Evolutionary conservation across 1,284 basidiomycete species (phyloP).

Genomic region (Termitomyces sp.): DNA sequence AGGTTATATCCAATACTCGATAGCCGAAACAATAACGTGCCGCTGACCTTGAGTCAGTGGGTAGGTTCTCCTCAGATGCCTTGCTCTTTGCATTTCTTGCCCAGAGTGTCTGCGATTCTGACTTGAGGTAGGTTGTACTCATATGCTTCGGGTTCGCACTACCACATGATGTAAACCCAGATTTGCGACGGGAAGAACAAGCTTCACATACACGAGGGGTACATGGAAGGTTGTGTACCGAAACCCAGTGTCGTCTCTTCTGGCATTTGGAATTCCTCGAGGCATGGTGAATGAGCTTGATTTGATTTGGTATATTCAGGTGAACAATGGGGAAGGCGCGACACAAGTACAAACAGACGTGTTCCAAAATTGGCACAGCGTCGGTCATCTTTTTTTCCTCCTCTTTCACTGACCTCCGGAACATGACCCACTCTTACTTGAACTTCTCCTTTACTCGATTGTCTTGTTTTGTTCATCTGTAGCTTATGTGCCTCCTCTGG

Average conservation of each 20-base stretch:
- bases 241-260: slow-evolving; percentile 74
- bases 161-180: slow-evolving; percentile 10
- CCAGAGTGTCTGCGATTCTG: slow-evolving; percentile 69
- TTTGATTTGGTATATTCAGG: too few species aligned
- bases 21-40: background rate
- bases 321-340: background rate
- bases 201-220: slow-evolving; percentile 56
- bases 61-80: slow-evolving; percentile 34
- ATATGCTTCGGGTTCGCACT: slow-evolving; percentile 74
- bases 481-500: background rate
- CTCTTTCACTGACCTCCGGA: too few species aligned
- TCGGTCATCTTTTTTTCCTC: too few species aligned
- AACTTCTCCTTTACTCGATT: background rate
- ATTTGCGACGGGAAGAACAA: slow-evolving; percentile 2
- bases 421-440: background rate
- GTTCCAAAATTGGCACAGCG: background rate
- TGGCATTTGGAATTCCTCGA: slow-evolving; percentile 72
- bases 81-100: slow-evolving; percentile 56
- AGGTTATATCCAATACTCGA: slow-evolving; percentile 18
- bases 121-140: slow-evolving; percentile 68
- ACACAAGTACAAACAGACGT: background rate
- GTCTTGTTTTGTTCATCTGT: background rate
- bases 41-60: slow-evolving; percentile 41
- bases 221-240: slow-evolving; percentile 77
- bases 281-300: slow-evolving; percentile 46